phyloP scores from a whole-genome alignment of 805 yeast species.

The Candida tammaniensis region DNA sequence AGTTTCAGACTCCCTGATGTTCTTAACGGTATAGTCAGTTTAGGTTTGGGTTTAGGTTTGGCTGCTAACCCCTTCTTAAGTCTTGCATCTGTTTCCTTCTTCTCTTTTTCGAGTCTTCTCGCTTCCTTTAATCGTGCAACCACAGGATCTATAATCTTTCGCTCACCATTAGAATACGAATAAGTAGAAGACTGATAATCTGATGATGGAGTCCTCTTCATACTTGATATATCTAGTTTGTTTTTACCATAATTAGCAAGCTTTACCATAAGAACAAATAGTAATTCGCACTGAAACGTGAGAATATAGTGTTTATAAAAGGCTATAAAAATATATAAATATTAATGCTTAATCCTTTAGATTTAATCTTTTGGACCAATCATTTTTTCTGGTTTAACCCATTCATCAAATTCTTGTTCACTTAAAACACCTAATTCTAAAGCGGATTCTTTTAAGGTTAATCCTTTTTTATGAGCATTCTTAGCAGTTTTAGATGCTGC shows the following conservation, averaged over 20 bases:
- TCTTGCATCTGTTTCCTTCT: slow-evolving; percentile 31
- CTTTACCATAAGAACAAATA: no score
- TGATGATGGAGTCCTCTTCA: no score
- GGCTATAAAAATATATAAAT: no score
- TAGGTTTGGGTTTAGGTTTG: slow-evolving; percentile 10
- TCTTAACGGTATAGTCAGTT: slow-evolving; percentile 9
- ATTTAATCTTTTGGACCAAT: slow-evolving; percentile 76
- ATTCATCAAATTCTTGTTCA: slow-evolving; percentile 85
- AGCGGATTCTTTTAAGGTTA: slow-evolving; percentile 93
- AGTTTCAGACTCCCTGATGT: slow-evolving; percentile 5
- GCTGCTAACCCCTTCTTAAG: slow-evolving; percentile 31
- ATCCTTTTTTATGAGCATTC: slow-evolving; percentile 97
- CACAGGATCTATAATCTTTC: slow-evolving; percentile 57
- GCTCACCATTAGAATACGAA: slow-evolving; percentile 16
- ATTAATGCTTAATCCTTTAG: background rate
- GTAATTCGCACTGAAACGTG: no score
- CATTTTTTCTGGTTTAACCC: slow-evolving; percentile 98
- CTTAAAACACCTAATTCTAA: slow-evolving; percentile 83
- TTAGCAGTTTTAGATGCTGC: slow-evolving; percentile 97
- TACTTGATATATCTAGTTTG: no score
- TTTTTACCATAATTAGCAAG: no score
- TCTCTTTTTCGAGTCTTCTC: slow-evolving; percentile 53
- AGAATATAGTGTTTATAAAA: no score
- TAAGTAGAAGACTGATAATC: slow-evolving; percentile 6
- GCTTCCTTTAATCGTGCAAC: slow-evolving; percentile 67